Conservation (phyloP, 768 basidiomycete genomes). For the Lactarius pseudohatsudake region DNA sequence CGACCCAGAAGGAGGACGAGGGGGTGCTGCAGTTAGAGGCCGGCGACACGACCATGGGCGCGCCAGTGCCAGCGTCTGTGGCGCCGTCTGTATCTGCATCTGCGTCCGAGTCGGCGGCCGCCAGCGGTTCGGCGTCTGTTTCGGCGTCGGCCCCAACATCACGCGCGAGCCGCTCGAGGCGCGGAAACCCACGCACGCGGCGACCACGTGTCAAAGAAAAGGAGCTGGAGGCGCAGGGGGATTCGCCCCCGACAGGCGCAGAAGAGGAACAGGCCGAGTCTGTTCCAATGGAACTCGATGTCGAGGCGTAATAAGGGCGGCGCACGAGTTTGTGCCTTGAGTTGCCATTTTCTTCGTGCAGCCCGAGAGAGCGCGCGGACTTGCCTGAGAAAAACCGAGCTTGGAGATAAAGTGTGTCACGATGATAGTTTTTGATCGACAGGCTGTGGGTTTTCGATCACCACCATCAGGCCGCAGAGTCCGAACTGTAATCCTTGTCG, state of each 20-base stretch:
- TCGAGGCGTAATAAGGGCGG: constrained; percentile 33
- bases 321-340: not conserved
- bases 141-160: not conserved
- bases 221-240: constrained; percentile 6
- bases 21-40: constrained; percentile 38
- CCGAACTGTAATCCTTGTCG: constrained; percentile 3
- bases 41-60: constrained; percentile 30
- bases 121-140: not conserved
- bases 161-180: constrained; percentile 16
- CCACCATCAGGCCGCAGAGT: not conserved
- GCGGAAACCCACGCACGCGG: constrained; percentile 6
- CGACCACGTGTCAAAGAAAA: constrained; percentile 23
- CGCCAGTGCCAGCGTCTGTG: not conserved
- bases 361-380: not conserved
- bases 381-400: not conserved
- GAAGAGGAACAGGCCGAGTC: constrained; percentile 30
- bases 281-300: constrained; percentile 41
- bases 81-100: not conserved
- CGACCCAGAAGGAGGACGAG: constrained; percentile 32
- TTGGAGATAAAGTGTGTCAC: not conserved
- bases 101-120: not conserved
- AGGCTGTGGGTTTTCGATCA: constrained; percentile 3
- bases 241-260: constrained; percentile 21
- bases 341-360: not conserved
- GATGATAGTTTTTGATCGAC: not conserved